Base-by-base conservation (phyloP, 495 filamentous ascomycete species). In the Aspergillus cristatus region DNA sequence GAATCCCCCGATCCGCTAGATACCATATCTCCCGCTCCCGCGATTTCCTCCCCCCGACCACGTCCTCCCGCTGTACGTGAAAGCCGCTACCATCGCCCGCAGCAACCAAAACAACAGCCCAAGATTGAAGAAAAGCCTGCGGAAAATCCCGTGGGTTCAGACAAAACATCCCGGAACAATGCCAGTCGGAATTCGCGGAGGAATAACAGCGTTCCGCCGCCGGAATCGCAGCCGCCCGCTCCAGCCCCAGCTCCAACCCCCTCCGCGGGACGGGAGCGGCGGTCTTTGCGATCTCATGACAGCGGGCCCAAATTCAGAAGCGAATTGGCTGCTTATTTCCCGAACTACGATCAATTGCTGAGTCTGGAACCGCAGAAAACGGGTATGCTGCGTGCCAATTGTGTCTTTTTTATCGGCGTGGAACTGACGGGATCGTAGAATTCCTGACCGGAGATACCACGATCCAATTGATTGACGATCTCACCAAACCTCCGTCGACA, bases 301-400 rank as follows among this genome's bases (percentile, higher is more conserved):
- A 63, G 59, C 15, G 66, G 67, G 6, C 65, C 67, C 28, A 55
- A 85, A 40, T 78, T 84, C 53, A 89, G 88, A 69, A 93, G 86
- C 61, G 88, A 95, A 51, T 69, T 95, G 18, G 80, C 86, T 7
- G 70, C 76, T 20, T 95, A 91, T 58, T 93, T 95, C 49, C 78
- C 83, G 30, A 86, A 90, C 43, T 95, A 90, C 59, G 88, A 95
- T 54, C 82, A 91, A 46, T 73, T 94, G 38, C 81, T 95, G 53
- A 85, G 82, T 41, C 81, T 88, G 46, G 81, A 86, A 45, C 74
- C 76, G 5, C 77, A 82, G 40, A 79, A 87, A 54, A 65, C 77
- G 40, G 83, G 86, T 94, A 70, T 47, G 75, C 65, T 32, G 25
- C 22, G 39, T 37, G 16, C 37, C 28, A 32, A 28, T 45, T 24